Conservation (phyloP, 106 monocot species). For the Vanilla planifolia region DNA sequence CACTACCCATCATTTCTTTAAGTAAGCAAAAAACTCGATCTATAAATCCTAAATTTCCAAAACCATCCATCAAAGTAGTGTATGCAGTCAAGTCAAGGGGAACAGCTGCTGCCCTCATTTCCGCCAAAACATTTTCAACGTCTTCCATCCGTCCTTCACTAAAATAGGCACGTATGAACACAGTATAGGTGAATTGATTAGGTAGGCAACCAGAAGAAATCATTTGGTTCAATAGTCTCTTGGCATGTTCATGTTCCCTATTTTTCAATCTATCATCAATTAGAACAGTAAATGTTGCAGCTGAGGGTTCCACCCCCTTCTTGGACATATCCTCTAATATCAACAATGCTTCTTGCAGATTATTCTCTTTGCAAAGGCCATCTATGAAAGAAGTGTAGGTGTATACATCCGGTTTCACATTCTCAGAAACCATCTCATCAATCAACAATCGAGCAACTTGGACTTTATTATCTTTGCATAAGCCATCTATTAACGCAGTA, state of each 20-base stretch:
- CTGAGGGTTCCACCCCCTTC: slow-evolving; percentile 22
- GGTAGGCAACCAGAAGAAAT: slow-evolving; percentile 9
- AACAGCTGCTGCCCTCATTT: slow-evolving; percentile 27
- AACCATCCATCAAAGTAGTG: slow-evolving; percentile 32
- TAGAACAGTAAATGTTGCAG: slow-evolving; percentile 24
- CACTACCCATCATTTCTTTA: slow-evolving; percentile 21
- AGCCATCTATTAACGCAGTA: slow-evolving; percentile 25
- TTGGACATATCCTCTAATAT: slow-evolving; percentile 24
- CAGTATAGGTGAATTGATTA: slow-evolving; percentile 25
- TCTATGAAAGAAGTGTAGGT: slow-evolving; percentile 24
- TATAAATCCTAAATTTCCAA: slow-evolving; percentile 22
- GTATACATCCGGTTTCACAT: slow-evolving; percentile 20
- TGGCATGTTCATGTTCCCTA: slow-evolving; percentile 21
- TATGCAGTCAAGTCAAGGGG: slow-evolving; percentile 21
- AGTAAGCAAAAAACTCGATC: slow-evolving; percentile 17
- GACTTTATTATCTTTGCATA: slow-evolving; percentile 29
- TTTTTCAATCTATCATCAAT: slow-evolving; percentile 25
- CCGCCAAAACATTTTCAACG: slow-evolving; percentile 23
- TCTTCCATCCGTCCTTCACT: slow-evolving; percentile 26
- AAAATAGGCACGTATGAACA: slow-evolving; percentile 31
- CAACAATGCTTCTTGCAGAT: slow-evolving; percentile 19
- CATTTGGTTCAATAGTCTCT: slow-evolving; percentile 25
- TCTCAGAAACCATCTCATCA: slow-evolving; percentile 27
- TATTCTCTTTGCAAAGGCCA: slow-evolving; percentile 26
- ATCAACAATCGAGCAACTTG: slow-evolving; percentile 14